A percentile compares a stretch with the other conserved stretches of the same genome.
Evolutionary conservation across 2,329 filamentous ascomycete species (phyloP).

Genomic region (Nannizziopsis barbatae): DNA sequence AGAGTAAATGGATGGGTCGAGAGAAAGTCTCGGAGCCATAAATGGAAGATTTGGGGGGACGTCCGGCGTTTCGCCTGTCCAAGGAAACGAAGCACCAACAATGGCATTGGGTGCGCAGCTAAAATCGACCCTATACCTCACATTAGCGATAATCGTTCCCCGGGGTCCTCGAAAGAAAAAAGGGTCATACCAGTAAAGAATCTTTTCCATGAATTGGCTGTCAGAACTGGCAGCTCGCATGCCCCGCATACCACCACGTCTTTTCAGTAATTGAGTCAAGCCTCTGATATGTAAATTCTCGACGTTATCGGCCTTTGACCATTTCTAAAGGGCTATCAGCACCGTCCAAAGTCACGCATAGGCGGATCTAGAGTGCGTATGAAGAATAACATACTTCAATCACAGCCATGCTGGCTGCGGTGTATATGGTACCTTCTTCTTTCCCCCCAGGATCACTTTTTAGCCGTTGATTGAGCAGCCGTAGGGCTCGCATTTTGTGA

Average conservation of each 20-base stretch:
- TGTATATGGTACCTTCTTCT: conserved; percentile 24
- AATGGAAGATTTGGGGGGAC: conserved; percentile 20
- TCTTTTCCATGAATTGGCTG: conserved; percentile 23
- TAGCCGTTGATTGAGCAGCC: conserved; percentile 24
- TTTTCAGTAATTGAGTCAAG: conserved; percentile 21
- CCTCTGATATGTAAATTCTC: conserved; percentile 25
- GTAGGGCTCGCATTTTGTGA: conserved; percentile 26
- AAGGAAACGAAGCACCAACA: conserved; percentile 22
- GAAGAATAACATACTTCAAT: conserved; percentile 22
- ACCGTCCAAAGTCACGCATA: not conserved
- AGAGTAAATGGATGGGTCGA: conserved; percentile 11
- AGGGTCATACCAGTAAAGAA: conserved; percentile 24
- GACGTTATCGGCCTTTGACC: conserved; percentile 25
- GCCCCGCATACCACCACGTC: conserved; percentile 24
- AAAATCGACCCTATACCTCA: conserved; percentile 23
- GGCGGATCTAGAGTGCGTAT: not conserved
- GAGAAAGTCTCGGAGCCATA: conserved; percentile 18
- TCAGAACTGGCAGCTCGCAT: conserved; percentile 21
- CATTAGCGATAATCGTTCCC: not conserved
- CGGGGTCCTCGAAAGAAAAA: not conserved
- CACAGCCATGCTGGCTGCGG: conserved; percentile 26
- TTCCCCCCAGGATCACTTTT: conserved; percentile 19
- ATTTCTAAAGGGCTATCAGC: conserved; percentile 21
- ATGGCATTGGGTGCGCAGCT: conserved; percentile 25
- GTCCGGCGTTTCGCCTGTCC: conserved; percentile 23